Evolutionary conservation across 2,329 filamentous ascomycete genomes (phyloP), one percentile per base, ranked within the genome.

Genomic region (Ceratocystis alfenasii): DNA sequence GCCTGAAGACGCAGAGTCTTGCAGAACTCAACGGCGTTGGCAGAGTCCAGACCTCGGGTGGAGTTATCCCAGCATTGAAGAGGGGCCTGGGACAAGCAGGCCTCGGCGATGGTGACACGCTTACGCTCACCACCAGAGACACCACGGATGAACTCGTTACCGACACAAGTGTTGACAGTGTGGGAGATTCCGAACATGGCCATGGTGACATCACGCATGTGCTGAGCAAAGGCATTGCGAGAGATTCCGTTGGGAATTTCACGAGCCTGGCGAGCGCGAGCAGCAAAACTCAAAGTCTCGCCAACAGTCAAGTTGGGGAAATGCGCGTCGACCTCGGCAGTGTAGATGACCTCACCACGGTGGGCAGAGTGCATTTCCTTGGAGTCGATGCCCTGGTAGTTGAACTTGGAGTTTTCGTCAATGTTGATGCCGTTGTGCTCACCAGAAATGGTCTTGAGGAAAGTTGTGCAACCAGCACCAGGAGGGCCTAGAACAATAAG

Each of bases 341-440:
- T 92, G 76, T 94, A 94, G 73, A 94, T 92, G 68, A 88, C 88
- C 75, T 95, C 90, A 69, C 90, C 90, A 33, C 88, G 86, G 76
- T 93, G 91, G 68, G 83, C 79, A 10, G 83, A 83, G 75, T 88
- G 84, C 88, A 94, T 93, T 72, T 90, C 83, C 72, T 88, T 76
- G 66, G 88, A 81, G 2, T 83, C 78, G 71, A 90, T 80, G 70
- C 86, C 83, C 74, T 94, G 87, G 72, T 95, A 95, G 76, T 95
- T 93, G 72, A 95, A 84, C 69, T 89, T 84, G 0, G 88, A 86
- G 10, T 78, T 76, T 2, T 87, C 76, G 61, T 90, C 87, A 15
- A 94, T 79, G 70, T 82, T 84, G 70, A 95, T 86, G 63, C 90
- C 90, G 70, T 91, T 87, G 25, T 87, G 89, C 75, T 95, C 89